A percentile compares a stretch with the other conserved stretches of the same genome.
Conservation (phyloP, 2,329 filamentous ascomycete species). For the Fusarium pilosicola region DNA sequence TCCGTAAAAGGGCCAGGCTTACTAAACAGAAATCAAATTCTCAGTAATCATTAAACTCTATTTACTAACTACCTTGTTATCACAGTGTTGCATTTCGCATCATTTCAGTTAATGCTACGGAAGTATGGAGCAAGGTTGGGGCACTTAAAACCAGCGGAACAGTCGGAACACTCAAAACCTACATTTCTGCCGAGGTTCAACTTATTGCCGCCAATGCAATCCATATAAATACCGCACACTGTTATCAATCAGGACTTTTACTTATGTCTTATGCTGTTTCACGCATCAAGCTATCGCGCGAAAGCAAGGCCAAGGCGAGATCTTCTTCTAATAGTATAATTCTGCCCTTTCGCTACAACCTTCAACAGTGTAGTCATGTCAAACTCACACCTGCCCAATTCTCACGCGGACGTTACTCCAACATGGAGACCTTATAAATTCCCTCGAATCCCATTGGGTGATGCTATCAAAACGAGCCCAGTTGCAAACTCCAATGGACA, state of each 20-base stretch:
- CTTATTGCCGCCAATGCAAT: not conserved
- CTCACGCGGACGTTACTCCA: not conserved
- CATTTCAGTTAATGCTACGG: not conserved
- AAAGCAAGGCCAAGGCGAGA: not conserved
- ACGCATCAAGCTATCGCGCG: rapidly evolving
- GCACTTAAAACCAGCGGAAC: not conserved
- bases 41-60: not conserved
- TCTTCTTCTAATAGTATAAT: not conserved
- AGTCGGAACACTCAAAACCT: not conserved
- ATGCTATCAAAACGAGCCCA: not conserved
- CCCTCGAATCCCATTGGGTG: not conserved
- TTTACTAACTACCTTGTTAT: no score
- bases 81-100: not conserved
- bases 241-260: no score
- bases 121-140: no score
- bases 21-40: not conserved
- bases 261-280: no score
- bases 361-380: not conserved
- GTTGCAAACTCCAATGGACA: not conserved
- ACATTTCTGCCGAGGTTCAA: not conserved
- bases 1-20: not conserved
- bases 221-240: not conserved
- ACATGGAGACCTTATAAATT: not conserved
- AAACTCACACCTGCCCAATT: not conserved
- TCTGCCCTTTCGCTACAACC: not conserved